A percentile compares a stretch with the other conserved stretches of the same genome.
These are phyloP conservation scores for Mycosphaerella sp. DNA, from an alignment of 2,329 filamentous ascomycete genomes.

Conservation along the genomic window DNA sequence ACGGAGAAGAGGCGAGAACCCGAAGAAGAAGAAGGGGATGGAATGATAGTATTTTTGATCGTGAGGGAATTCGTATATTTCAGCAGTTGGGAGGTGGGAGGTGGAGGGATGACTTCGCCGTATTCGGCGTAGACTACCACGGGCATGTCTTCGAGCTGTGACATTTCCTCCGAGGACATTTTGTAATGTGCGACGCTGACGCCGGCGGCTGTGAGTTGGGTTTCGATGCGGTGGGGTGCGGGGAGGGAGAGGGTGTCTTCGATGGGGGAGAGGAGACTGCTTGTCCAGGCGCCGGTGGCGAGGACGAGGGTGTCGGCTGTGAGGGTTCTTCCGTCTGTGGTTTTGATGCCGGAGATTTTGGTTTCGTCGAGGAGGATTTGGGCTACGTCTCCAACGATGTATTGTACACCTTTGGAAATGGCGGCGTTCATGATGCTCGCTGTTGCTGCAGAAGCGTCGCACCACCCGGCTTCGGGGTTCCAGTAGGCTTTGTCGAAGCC, in stretches of 20 bases:
- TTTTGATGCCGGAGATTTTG: slow-evolving; percentile 42
- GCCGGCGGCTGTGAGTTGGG: slow-evolving; percentile 53
- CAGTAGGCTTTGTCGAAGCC: slow-evolving; percentile 42
- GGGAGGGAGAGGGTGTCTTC: slow-evolving; percentile 42
- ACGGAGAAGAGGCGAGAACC: slow-evolving; percentile 53
- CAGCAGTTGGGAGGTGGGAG: slow-evolving; percentile 43
- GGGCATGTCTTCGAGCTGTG: slow-evolving; percentile 46
- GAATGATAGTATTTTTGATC: slow-evolving; percentile 50
- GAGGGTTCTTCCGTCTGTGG: slow-evolving; percentile 43
- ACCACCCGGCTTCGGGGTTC: slow-evolving; percentile 51
- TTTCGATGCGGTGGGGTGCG: slow-evolving; percentile 44
- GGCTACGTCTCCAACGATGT: slow-evolving; percentile 41
- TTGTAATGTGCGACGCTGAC: slow-evolving; percentile 54
- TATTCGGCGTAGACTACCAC: slow-evolving; percentile 47
- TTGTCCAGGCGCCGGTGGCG: slow-evolving; percentile 54
- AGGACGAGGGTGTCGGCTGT: slow-evolving; percentile 51
- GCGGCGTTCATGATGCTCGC: slow-evolving; percentile 42
- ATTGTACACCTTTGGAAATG: slow-evolving; percentile 41
- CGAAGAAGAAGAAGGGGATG: slow-evolving; percentile 41
- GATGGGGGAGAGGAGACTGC: slow-evolving; percentile 46
- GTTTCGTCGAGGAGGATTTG: slow-evolving; percentile 39
- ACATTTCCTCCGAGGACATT: slow-evolving; percentile 46
- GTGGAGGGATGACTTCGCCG: slow-evolving; percentile 48
- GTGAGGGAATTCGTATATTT: slow-evolving; percentile 56
- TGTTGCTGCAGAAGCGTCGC: slow-evolving; percentile 46